Evolutionary conservation across 805 yeast genomes (phyloP).

Genomic region (Cephaloascus fragrans): DNA sequence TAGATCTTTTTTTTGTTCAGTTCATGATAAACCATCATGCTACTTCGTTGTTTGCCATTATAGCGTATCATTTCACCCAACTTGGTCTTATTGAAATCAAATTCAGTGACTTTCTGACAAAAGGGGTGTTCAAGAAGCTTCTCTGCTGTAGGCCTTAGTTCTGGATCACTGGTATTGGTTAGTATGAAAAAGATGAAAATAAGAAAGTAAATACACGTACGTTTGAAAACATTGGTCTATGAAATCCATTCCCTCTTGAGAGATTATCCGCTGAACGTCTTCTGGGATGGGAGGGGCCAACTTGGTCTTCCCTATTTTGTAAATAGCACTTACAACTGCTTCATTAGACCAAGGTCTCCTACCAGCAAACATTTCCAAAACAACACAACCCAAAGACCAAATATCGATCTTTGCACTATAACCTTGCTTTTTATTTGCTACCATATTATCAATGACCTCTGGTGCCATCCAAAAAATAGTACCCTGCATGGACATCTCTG

Average conservation of each 20-base stretch:
- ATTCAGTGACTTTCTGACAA: conserved; percentile 27
- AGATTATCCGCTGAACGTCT: conserved; percentile 61
- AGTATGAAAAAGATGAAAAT: neutral
- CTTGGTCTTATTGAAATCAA: conserved; percentile 43
- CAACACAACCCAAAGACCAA: conserved; percentile 98
- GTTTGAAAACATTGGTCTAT: conserved; percentile 56
- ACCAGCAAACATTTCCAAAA: conserved; percentile 96
- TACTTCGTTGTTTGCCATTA: conserved; percentile 14
- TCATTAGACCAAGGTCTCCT: conserved; percentile 95
- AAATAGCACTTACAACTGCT: conserved; percentile 91
- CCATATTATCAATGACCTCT: conserved; percentile 84
- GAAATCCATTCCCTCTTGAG: conserved; percentile 58
- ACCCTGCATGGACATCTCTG: conserved; percentile 98
- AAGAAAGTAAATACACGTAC: conserved; percentile 14
- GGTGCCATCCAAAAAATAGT: conserved; percentile 99
- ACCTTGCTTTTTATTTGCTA: conserved; percentile 69
- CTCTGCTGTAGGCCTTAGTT: conserved; percentile 80
- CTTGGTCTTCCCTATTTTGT: conserved; percentile 75
- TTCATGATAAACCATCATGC: conserved; percentile 1
- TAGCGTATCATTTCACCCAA: conserved; percentile 43
- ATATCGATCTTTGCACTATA: conserved; percentile 97
- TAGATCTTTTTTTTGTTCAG: neutral
- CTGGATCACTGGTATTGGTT: conserved; percentile 51
- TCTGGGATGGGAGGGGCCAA: conserved; percentile 94
- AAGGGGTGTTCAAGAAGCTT: conserved; percentile 48